phyloP scores from a whole-genome alignment of 257 asterid species.

The Eucommia ulmoides region DNA sequence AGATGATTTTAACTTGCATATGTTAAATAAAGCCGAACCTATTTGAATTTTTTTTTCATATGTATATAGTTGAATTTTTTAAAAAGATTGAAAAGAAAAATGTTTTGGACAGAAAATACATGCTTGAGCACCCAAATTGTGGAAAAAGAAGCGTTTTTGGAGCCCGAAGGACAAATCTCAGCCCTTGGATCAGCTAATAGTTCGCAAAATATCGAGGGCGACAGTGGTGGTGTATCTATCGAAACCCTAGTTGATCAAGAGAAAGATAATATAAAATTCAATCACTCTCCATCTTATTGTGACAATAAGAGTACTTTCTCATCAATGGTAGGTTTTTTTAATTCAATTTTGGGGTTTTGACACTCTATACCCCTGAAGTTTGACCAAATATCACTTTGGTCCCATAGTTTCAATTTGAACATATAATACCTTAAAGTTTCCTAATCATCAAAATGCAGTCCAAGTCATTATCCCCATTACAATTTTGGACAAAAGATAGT shows the following conservation, averaged over 20 bases:
- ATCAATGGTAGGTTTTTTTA: slow-evolving; percentile 44
- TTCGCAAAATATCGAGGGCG: slow-evolving; percentile 39
- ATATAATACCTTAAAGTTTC: too few species aligned
- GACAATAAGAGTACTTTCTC: slow-evolving; percentile 63
- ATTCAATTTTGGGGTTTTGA: too few species aligned
- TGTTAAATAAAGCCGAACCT: too few species aligned
- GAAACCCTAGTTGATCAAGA: slow-evolving; percentile 31
- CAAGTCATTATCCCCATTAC: too few species aligned
- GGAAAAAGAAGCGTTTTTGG: slow-evolving; percentile 40
- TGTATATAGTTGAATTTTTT: slow-evolving; percentile 7
- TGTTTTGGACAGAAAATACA: slow-evolving; percentile 31
- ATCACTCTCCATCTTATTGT: slow-evolving; percentile 33
- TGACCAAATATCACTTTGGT: too few species aligned
- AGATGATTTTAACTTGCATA: too few species aligned
- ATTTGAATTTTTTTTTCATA: too few species aligned
- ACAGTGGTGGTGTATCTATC: slow-evolving; percentile 30
- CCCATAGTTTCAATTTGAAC: too few species aligned
- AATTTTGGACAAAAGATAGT: too few species aligned
- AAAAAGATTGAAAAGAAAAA: slow-evolving; percentile 7
- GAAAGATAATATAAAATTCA: slow-evolving; percentile 31
- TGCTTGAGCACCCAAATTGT: slow-evolving; percentile 28
- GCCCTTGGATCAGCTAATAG: slow-evolving; percentile 24
- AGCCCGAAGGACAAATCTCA: slow-evolving; percentile 44
- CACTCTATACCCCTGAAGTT: too few species aligned
- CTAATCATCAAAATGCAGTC: too few species aligned